phyloP scores from a whole-genome alignment of 1,139 yeast genomes.

The Yamadazyma sp. region DNA sequence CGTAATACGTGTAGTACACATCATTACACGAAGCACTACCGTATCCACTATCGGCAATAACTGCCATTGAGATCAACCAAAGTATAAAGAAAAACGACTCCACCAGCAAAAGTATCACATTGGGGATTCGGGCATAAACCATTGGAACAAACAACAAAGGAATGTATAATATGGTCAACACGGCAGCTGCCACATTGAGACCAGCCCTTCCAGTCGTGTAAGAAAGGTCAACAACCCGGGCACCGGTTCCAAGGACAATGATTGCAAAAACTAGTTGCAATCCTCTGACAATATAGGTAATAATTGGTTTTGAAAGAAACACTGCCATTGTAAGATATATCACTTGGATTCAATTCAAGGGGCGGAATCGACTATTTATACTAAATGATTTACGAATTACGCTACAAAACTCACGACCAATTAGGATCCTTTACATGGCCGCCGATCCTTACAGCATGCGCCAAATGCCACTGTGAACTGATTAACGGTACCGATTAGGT shows the following conservation, averaged over 20 bases:
- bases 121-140: constrained; percentile 13
- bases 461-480: no score
- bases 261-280: constrained; percentile 25
- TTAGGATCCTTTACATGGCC: no score
- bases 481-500: no score
- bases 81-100: constrained; percentile 25
- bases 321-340: no score
- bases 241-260: constrained; percentile 25
- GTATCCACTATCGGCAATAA: constrained; percentile 22
- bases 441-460: no score
- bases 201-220: constrained; percentile 16
- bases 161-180: constrained; percentile 24
- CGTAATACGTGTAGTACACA: constrained; percentile 3
- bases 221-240: constrained; percentile 19
- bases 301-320: neutral
- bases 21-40: constrained; percentile 22
- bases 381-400: no score
- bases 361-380: no score
- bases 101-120: constrained; percentile 17
- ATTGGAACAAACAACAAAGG: constrained; percentile 14
- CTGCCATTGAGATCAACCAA: constrained; percentile 28
- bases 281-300: constrained; percentile 13
- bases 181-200: constrained; percentile 22
- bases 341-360: no score
- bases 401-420: no score